Evolutionary conservation across 208 protist species (phyloP).

Genomic region (Wallacemonas collosoma): DNA sequence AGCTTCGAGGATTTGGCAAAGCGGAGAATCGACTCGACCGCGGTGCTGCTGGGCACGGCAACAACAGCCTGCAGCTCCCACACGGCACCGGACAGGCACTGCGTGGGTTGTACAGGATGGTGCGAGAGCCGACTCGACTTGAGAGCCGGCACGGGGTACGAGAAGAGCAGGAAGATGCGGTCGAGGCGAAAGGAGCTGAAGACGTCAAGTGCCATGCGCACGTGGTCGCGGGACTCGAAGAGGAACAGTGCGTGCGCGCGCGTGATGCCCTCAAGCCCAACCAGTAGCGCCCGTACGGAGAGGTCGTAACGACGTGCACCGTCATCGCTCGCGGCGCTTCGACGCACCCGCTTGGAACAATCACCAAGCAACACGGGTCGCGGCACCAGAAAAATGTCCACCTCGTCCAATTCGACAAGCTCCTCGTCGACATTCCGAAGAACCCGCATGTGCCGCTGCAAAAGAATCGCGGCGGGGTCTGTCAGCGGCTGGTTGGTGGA

Average conservation of each 20-base stretch:
- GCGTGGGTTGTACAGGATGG: background rate
- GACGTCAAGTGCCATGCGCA: conserved; percentile 8
- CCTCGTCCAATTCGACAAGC: conserved; percentile 10
- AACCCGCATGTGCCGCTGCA: conserved; percentile 9
- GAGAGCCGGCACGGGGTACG: conserved; percentile 8
- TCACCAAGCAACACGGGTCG: background rate
- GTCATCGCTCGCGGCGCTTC: background rate
- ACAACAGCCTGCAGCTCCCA: conserved; percentile 9
- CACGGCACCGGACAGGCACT: background rate
- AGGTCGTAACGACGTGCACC: background rate
- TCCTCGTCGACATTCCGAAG: conserved; percentile 1
- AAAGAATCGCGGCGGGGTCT: conserved; percentile 4
- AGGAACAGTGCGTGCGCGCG: conserved; percentile 17
- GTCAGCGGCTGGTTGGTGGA: background rate
- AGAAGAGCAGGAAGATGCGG: conserved; percentile 20
- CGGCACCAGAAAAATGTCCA: conserved; percentile 7
- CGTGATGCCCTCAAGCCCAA: conserved; percentile 12
- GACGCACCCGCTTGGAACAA: background rate
- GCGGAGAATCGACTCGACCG: conserved; percentile 3
- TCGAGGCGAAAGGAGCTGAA: conserved; percentile 16
- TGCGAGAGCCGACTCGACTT: background rate
- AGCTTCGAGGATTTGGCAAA: background rate
- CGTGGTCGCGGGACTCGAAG: conserved; percentile 16
- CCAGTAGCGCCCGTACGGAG: conserved; percentile 4
- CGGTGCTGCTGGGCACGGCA: conserved; percentile 4